Percentiles rank a stretch among this genome's conserved stretches.
These are phyloP conservation scores for Sugiyamaella lignohabitans DNA, from an alignment of 805 yeast genomes.

Conservation along the genomic window DNA sequence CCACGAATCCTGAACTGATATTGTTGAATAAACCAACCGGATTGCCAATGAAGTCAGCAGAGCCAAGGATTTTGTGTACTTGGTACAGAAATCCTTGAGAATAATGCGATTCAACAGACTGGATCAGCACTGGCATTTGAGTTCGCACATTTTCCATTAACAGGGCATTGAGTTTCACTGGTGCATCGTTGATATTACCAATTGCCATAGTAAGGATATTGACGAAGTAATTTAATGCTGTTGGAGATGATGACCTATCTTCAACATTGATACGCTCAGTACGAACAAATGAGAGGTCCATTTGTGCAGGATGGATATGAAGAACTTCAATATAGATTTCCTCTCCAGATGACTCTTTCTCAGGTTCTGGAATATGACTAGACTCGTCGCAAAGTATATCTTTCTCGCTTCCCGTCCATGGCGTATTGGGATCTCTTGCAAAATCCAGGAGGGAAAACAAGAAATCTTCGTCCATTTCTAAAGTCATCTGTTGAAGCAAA, in stretches of 20 bases:
- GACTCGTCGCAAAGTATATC: slow-evolving; percentile 56
- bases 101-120: slow-evolving; percentile 75
- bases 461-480: slow-evolving; percentile 93
- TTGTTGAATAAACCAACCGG: slow-evolving; percentile 96
- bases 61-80: slow-evolving; percentile 85
- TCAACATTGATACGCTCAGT: slow-evolving; percentile 70
- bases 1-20: slow-evolving; percentile 90
- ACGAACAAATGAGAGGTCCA: slow-evolving; percentile 85
- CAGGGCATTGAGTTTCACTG: slow-evolving; percentile 80
- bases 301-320: slow-evolving; percentile 84
- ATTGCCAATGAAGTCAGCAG: slow-evolving; percentile 93
- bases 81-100: slow-evolving; percentile 90
- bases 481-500: slow-evolving; percentile 80
- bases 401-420: slow-evolving; percentile 49
- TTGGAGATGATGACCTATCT: slow-evolving; percentile 53
- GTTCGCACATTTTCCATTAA: slow-evolving; percentile 85
- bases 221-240: slow-evolving; percentile 66
- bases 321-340: slow-evolving; percentile 90
- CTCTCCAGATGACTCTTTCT: slow-evolving; percentile 44
- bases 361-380: slow-evolving; percentile 67
- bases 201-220: slow-evolving; percentile 92
- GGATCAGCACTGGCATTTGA: slow-evolving; percentile 65
- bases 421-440: slow-evolving; percentile 71
- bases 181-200: slow-evolving; percentile 96
- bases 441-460: slow-evolving; percentile 75